Base-by-base conservation (phyloP, 2,329 filamentous ascomycete genomes). In the Colletotrichum sp. region DNA sequence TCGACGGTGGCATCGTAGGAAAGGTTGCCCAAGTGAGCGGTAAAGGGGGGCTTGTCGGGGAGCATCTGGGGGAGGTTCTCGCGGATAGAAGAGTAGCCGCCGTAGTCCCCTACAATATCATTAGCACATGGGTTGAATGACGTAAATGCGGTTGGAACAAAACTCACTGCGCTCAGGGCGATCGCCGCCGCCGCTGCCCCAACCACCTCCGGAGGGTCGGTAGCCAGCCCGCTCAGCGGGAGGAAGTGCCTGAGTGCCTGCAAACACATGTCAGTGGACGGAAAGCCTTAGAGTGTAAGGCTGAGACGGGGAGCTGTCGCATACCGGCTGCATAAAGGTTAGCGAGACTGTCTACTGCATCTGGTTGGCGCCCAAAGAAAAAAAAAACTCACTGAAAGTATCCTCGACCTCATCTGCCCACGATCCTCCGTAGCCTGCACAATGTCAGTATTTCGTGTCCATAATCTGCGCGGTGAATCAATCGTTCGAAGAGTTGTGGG, bases 351-450 rank as follows among this genome's bases (percentile, higher is more conserved):
- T 21, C 16, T 9, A n/a, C 13, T 8, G 18, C 31, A 71, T 64
- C 13, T 61, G 29, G 36, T 62, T 51, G 62, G 69, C 24, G 24
- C 65, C 18, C 61, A 24, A 57, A 24, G 34, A 31, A 29, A 66
- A 27, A 58, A 72, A 58, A 72, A 72, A 87, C 92, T 88, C 90
- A 96, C 94, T 88, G 84, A 92, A 91, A 78, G 94, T 90, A 81
- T 98, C 95, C 86, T 99, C 97, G 87, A 99, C 98, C 84, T 99
- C 97, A 87, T 99, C 97, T 81, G 97, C 97, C 97, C 97, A 99
- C 79, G 97, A 98, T 82, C 96, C 95, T 79, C 87, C 89, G 77
- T 87, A 88, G 77, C 85, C 87, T 88, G 68, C 62, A 34, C 36
- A 74, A 43, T 76, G 80, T 83, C 77, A 82, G 78, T 76, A 63